Evolutionary conservation across 225 moss, liverwort and hornwort genomes (phyloP).

Genomic region (Marchantia paleacea): DNA sequence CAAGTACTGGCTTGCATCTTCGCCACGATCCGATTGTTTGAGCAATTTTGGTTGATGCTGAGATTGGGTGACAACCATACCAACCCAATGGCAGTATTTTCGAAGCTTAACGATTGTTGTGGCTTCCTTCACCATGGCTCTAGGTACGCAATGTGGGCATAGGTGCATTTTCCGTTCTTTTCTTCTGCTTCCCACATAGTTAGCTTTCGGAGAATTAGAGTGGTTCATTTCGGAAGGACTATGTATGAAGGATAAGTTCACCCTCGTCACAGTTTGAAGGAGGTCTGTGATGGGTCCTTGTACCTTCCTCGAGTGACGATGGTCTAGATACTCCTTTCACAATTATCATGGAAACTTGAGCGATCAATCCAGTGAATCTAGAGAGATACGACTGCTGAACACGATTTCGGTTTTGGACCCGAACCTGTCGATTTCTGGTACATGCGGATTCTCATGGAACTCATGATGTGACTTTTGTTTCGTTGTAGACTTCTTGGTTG

Average conservation of each 20-base stretch:
- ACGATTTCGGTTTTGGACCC: background rate
- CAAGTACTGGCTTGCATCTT: slow-evolving; percentile 76
- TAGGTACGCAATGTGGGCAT: slow-evolving; percentile 41
- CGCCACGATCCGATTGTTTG: slow-evolving; percentile 69
- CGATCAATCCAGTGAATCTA: too few relatives aligned
- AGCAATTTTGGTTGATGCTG: slow-evolving; percentile 76
- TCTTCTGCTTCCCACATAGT: background rate
- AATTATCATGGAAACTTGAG: too few relatives aligned
- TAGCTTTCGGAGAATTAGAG: background rate
- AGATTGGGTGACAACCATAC: slow-evolving; percentile 67
- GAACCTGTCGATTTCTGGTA: background rate
- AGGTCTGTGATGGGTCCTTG: too few relatives aligned
- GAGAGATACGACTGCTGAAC: background rate
- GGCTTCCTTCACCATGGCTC: slow-evolving; percentile 97
- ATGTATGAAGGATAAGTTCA: too few relatives aligned
- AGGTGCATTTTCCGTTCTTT: background rate
- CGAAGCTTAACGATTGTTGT: slow-evolving; percentile 86
- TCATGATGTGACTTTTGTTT: background rate
- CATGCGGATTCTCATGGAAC: background rate
- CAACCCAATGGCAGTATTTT: slow-evolving; percentile 63
- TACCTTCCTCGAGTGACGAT: too few relatives aligned
- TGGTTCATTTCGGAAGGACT: background rate
- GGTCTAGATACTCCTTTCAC: too few relatives aligned
- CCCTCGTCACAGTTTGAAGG: too few relatives aligned
- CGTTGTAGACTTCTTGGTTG: slow-evolving; percentile 79